Evolutionary conservation across 2,329 filamentous ascomycete species (phyloP).

Genomic region (Aspergillus hortae): DNA sequence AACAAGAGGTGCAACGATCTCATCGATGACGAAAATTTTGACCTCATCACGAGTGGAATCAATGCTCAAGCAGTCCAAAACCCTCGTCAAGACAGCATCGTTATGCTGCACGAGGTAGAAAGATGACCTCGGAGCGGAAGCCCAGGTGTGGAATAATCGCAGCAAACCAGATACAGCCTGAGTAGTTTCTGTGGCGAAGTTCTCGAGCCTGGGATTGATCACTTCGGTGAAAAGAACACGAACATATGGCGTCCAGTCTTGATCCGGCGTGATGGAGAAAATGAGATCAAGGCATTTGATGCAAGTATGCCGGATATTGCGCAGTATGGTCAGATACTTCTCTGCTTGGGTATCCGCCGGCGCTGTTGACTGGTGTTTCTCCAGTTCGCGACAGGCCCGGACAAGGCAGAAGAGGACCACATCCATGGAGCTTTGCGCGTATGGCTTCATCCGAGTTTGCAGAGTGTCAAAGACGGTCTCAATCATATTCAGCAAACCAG

Average conservation of each 20-base stretch:
- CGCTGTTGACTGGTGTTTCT: constrained; percentile 24
- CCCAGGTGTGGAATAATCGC: constrained; percentile 78
- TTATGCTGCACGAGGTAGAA: constrained; percentile 66
- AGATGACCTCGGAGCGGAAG: constrained; percentile 62
- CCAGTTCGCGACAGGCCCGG: constrained; percentile 58
- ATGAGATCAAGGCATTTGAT: constrained; percentile 78
- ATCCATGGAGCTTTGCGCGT: constrained; percentile 66
- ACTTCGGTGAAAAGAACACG: constrained; percentile 69
- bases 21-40: constrained; percentile 71
- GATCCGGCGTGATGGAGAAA: constrained; percentile 67
- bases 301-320: constrained; percentile 56
- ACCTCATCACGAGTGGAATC: constrained; percentile 81
- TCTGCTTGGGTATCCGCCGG: constrained; percentile 28
- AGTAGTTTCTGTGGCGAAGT: constrained; percentile 78
- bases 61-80: constrained; percentile 69
- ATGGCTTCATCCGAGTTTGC: constrained; percentile 67
- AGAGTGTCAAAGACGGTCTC: constrained; percentile 82
- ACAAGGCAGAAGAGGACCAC: constrained; percentile 79
- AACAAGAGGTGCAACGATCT: constrained; percentile 69
- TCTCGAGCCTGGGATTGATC: constrained; percentile 71
- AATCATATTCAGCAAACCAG: constrained; percentile 89
- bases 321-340: constrained; percentile 31
- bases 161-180: constrained; percentile 84
- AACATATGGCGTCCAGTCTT: constrained; percentile 70
- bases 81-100: constrained; percentile 57